Base-by-base conservation (phyloP, 345 rosid species). In the Erysimum cheiranthoides region DNA sequence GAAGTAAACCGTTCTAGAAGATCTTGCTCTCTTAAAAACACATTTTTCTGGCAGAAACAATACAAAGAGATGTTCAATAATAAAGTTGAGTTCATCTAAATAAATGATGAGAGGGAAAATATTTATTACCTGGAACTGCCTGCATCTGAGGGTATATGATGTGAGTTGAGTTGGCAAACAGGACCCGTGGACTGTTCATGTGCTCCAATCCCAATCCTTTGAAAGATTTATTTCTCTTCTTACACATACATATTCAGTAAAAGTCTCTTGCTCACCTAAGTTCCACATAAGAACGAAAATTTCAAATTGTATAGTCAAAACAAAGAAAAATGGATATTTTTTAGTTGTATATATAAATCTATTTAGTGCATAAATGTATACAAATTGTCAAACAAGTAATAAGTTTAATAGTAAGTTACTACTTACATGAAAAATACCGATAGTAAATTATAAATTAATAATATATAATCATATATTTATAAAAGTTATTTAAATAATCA, bases 191-290 rank as follows among this genome's bases (percentile, higher is more conserved):
- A 58, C 74, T 78, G 66, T 92, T 92, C 93, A 92, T 88, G 82
- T 95, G 97, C 76, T 89, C 97, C 74, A 95, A 79, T 45, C 97
- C 97, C 76, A 90, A 80, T 38, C 85, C 93, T 68, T 82, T 83
- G 40, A 92, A 86, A 72, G 87, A 87, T 71, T 81, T 84, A 6
- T 88, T 90, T 80, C 75, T 88, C 86, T 89, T 95, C 80, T 72
- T 78, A 61, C 89, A 87, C 1, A 82, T 27, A 84, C 16, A 83
- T 86, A 90, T 77, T 88, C 97, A n/a, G 81, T 86, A 90, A 81
- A 35, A 95, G 97, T 3, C 97, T 91, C 81, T 92, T 95, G 86
- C 99, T 88, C 71, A 92, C 90, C 99, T 95, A 85, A 53, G 43
- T 43, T 54, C 75, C 71, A 61, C 16, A 49, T 21, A 35, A 45